Evolutionary conservation across 192 early-diverging fungal species (phyloP).

Genomic region (Cladochytrium replicatum): DNA sequence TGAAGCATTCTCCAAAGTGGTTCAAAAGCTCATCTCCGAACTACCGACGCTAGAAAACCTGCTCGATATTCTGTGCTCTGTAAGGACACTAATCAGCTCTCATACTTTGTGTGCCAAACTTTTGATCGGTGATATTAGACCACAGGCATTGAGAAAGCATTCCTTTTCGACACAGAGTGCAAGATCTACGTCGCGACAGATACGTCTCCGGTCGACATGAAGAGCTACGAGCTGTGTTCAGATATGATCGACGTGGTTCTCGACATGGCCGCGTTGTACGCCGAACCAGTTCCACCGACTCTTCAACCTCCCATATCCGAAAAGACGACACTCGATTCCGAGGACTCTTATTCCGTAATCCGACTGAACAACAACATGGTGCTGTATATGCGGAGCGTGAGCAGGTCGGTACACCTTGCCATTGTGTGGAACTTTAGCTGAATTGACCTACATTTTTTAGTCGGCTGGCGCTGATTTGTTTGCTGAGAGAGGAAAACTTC

Average conservation of each 20-base stretch:
- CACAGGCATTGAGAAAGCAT: slow-evolving; percentile 93
- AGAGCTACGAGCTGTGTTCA: slow-evolving; percentile 83
- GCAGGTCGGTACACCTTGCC: slow-evolving; percentile 44
- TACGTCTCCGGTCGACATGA: slow-evolving; percentile 65
- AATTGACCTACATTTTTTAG: slow-evolving; percentile 22
- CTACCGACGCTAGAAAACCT: slow-evolving; percentile 46
- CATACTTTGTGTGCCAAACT: background rate
- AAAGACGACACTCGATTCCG: slow-evolving; percentile 4
- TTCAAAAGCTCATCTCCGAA: slow-evolving; percentile 81
- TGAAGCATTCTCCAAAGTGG: slow-evolving; percentile 90
- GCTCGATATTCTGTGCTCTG: slow-evolving; percentile 76
- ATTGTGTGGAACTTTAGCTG: background rate
- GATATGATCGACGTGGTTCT: slow-evolving; percentile 92
- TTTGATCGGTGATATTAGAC: slow-evolving; percentile 39
- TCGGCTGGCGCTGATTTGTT: slow-evolving; percentile 61
- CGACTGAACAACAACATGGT: slow-evolving; percentile 70
- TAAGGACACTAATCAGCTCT: slow-evolving; percentile 32
- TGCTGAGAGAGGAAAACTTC: slow-evolving; percentile 72
- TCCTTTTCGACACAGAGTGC: slow-evolving; percentile 78
- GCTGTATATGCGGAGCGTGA: slow-evolving; percentile 65
- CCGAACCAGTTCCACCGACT: slow-evolving; percentile 15
- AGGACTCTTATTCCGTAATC: slow-evolving; percentile 58
- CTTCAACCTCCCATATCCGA: slow-evolving; percentile 6
- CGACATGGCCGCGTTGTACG: slow-evolving; percentile 71
- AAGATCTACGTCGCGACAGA: slow-evolving; percentile 96